Conservation (phyloP, 192 early-diverging fungal species). For the Backusella tarrabulga region DNA sequence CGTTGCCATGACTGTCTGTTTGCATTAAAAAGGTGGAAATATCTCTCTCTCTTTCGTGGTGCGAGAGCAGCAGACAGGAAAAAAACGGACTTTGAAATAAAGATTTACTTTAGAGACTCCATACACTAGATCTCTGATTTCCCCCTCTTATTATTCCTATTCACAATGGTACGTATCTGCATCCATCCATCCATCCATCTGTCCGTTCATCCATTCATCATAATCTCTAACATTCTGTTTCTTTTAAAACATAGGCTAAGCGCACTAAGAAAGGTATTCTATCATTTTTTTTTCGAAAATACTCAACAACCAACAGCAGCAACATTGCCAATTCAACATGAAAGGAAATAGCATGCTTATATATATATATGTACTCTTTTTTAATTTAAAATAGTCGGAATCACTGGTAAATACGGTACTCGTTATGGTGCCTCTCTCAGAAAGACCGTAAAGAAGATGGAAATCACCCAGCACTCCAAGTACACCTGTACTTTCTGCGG, state of each 20-base stretch:
- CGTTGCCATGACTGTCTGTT: no score
- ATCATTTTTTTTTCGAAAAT: not conserved
- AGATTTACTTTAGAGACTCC: not conserved
- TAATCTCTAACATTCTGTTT: not conserved
- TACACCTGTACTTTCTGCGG: conserved; percentile 99
- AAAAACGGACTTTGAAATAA: not conserved
- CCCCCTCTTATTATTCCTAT: conserved; percentile 17
- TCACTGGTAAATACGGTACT: conserved; percentile 99
- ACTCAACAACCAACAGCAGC: not conserved
- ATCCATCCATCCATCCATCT: conserved; percentile 29
- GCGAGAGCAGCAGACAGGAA: no score
- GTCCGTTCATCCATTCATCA: not conserved
- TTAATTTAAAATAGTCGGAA: conserved; percentile 62
- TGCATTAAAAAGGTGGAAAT: no score
- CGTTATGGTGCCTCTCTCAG: conserved; percentile 99
- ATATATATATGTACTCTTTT: not conserved
- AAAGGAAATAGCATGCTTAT: not conserved
- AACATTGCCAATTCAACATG: not conserved
- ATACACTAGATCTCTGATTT: not conserved
- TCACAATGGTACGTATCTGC: conserved; percentile 8
- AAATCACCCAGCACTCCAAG: conserved; percentile 99
- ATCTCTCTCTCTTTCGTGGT: no score
- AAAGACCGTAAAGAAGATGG: conserved; percentile 98
- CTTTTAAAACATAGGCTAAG: conserved; percentile 63
- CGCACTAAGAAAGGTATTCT: conserved; percentile 82